These are phyloP conservation scores for Erysiphe pisi DNA, from an alignment of 2,329 filamentous ascomycete genomes.

Conservation along the genomic window DNA sequence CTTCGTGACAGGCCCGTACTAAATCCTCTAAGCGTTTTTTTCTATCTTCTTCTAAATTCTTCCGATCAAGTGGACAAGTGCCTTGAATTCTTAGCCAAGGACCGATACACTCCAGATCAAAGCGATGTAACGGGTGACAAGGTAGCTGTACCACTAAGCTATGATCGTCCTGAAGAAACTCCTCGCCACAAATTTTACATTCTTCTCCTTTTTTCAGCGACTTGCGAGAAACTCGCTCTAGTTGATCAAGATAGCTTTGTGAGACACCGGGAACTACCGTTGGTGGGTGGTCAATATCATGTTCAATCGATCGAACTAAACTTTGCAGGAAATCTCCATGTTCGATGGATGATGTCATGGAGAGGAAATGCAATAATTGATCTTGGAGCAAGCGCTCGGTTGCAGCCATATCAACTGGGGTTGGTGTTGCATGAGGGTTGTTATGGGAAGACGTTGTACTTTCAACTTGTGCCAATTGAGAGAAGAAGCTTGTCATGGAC, in stretches of 20 bases:
- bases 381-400: constrained; percentile 51
- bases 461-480: constrained; percentile 42
- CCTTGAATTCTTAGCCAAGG: constrained; percentile 56
- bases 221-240: constrained; percentile 49
- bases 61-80: constrained; percentile 53
- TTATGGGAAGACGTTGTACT: constrained; percentile 37
- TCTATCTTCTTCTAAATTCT: constrained; percentile 47
- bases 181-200: constrained; percentile 54
- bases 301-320: constrained; percentile 43
- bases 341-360: constrained; percentile 36
- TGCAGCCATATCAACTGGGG: constrained; percentile 48
- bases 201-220: constrained; percentile 42
- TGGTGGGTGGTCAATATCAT: constrained; percentile 46
- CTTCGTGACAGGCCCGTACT: constrained; percentile 38
- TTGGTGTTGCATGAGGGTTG: constrained; percentile 50
- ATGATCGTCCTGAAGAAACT: constrained; percentile 51
- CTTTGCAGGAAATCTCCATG: constrained; percentile 43
- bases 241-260: constrained; percentile 49
- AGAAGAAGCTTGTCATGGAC: constrained; percentile 55
- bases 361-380: constrained; percentile 44
- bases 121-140: constrained; percentile 48
- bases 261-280: constrained; percentile 45
- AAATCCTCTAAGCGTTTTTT: constrained; percentile 35
- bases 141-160: constrained; percentile 55
- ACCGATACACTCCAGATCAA: constrained; percentile 57